A percentile compares a stretch with the other conserved stretches of the same genome.
phyloP scores from a whole-genome alignment of 148 eudicot species.

The Tetragonia tetragonoides region DNA sequence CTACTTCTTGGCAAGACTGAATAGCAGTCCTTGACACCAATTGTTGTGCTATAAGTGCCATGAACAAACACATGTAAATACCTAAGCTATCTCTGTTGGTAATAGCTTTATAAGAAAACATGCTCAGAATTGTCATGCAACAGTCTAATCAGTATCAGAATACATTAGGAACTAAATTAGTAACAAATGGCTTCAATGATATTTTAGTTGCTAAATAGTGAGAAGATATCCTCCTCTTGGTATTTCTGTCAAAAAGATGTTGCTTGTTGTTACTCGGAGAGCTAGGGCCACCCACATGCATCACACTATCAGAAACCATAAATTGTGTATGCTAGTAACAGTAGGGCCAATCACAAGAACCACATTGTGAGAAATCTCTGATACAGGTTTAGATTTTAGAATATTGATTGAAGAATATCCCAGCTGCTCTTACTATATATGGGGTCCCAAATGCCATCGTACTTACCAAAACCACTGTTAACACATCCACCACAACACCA shows the following conservation, averaged over 20 bases:
- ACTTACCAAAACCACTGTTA: neutral
- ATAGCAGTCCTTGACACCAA: neutral
- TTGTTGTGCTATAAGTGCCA: neutral
- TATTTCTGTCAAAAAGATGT: conserved; percentile 21
- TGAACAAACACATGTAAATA: neutral
- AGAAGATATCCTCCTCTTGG: neutral
- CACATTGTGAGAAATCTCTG: neutral
- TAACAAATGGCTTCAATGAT: conserved; percentile 12
- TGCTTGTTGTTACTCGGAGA: conserved; percentile 13
- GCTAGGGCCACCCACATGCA: conserved; percentile 28
- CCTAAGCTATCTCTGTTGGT: neutral
- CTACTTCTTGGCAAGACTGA: too few species aligned
- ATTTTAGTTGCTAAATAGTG: neutral
- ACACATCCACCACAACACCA: neutral
- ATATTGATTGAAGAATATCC: neutral
- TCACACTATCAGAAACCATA: neutral
- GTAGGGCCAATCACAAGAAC: conserved; percentile 3
- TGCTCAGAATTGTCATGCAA: neutral
- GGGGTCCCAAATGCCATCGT: neutral
- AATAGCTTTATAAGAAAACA: neutral
- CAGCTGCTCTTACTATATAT: neutral
- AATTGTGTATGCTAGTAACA: neutral
- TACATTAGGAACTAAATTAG: neutral
- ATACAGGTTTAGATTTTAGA: neutral
- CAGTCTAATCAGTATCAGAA: neutral